A percentile compares a stretch with the other conserved stretches of the same genome.
Evolutionary conservation across 805 yeast species (phyloP).

Genomic region (Lipomyces anomalus): DNA sequence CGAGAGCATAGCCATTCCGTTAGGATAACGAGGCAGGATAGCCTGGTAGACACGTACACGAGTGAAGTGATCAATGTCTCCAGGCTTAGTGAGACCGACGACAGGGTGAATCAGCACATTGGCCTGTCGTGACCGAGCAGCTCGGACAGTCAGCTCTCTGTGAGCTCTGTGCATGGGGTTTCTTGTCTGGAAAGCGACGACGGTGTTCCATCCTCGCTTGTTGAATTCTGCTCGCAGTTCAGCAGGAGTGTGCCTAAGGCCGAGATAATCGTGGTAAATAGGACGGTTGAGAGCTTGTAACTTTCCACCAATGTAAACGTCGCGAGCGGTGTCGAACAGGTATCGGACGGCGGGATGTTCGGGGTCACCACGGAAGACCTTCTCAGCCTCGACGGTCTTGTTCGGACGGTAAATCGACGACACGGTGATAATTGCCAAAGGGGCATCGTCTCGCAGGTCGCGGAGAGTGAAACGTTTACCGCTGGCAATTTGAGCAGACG

Average conservation of each 20-base stretch:
- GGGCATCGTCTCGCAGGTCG: constrained; percentile 74
- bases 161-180: constrained; percentile 99
- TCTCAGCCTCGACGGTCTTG: constrained; percentile 70
- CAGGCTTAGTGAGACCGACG: constrained; percentile 94
- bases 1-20: constrained; percentile 85
- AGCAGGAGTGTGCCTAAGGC: constrained; percentile 80
- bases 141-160: constrained; percentile 90
- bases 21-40: constrained; percentile 85
- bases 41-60: constrained; percentile 94
- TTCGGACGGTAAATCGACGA: constrained; percentile 76
- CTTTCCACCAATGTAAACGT: constrained; percentile 80
- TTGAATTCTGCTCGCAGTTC: constrained; percentile 81
- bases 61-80: constrained; percentile 96
- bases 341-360: constrained; percentile 91
- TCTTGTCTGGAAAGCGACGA: constrained; percentile 96
- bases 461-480: constrained; percentile 66
- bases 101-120: constrained; percentile 92
- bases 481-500: constrained; percentile 36
- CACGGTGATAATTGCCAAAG: constrained; percentile 76
- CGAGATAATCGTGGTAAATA: constrained; percentile 84
- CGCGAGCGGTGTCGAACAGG: constrained; percentile 68
- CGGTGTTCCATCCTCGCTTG: constrained; percentile 75
- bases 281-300: constrained; percentile 80
- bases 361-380: constrained; percentile 92
- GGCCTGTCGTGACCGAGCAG: constrained; percentile 88